These are phyloP conservation scores for Alectoria sarmentosa DNA, from an alignment of 495 filamentous ascomycete genomes.

Conservation along the genomic window DNA sequence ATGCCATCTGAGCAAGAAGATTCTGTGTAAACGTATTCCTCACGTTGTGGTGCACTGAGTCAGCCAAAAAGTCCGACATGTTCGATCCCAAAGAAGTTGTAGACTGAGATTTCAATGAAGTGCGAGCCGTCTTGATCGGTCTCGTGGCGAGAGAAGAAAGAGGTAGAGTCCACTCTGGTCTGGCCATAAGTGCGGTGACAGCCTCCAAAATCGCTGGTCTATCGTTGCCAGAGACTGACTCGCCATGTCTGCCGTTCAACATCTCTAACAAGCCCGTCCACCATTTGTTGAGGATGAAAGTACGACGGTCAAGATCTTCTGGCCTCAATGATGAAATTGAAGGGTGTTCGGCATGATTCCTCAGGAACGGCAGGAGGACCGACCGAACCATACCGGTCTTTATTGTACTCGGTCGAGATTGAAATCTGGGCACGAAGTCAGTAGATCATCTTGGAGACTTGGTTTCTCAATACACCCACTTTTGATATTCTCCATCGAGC, in stretches of 20 bases:
- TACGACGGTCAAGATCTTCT: slow-evolving; percentile 81
- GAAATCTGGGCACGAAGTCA: slow-evolving; percentile 39
- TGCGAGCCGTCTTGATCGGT: slow-evolving; percentile 39
- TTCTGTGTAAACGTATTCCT: slow-evolving; percentile 84
- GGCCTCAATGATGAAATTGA: slow-evolving; percentile 60
- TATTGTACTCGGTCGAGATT: slow-evolving; percentile 64
- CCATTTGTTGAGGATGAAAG: slow-evolving; percentile 86
- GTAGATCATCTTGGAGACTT: background rate
- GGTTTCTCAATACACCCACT: slow-evolving; percentile 27
- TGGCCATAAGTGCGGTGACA: slow-evolving; percentile 77
- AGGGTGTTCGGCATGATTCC: slow-evolving; percentile 59
- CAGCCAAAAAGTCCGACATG: slow-evolving; percentile 68
- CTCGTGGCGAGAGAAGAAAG: slow-evolving; percentile 58
- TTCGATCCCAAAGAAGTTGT: slow-evolving; percentile 51
- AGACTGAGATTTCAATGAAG: slow-evolving; percentile 43
- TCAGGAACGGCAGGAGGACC: slow-evolving; percentile 77
- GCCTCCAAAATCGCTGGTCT: slow-evolving; percentile 78
- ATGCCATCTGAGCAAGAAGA: slow-evolving; percentile 75
- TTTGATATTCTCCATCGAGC: slow-evolving; percentile 76
- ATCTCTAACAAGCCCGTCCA: slow-evolving; percentile 88
- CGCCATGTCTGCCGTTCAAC: slow-evolving; percentile 65
- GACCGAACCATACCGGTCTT: slow-evolving; percentile 77
- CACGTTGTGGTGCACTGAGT: slow-evolving; percentile 93
- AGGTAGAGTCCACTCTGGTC: slow-evolving; percentile 82
- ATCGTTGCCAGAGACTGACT: slow-evolving; percentile 68